Conservation (phyloP, 2,329 filamentous ascomycete genomes). For the Colletotrichum caudatum region DNA sequence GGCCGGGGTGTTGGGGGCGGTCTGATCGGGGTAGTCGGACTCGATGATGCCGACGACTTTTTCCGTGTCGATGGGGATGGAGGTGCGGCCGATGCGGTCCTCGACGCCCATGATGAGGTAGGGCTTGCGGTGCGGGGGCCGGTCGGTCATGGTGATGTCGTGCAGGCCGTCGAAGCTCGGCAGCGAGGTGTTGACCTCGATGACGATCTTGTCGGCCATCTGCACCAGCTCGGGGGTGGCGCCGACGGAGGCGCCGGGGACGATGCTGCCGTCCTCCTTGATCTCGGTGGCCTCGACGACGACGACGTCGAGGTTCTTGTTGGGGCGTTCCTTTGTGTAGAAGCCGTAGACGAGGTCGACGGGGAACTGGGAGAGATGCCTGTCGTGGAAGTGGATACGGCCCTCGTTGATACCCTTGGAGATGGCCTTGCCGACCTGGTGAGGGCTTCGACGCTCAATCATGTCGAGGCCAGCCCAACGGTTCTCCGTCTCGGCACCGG, state of each 20-base stretch:
- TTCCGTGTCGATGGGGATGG: conserved; percentile 86
- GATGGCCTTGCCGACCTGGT: conserved; percentile 92
- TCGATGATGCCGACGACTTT: conserved; percentile 88
- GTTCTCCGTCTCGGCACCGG: conserved; percentile 90
- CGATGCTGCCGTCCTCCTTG: conserved; percentile 88
- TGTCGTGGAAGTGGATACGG: conserved; percentile 92
- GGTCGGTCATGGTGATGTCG: conserved; percentile 90
- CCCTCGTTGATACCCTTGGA: conserved; percentile 91
- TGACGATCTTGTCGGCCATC: conserved; percentile 91
- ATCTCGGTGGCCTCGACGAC: conserved; percentile 90
- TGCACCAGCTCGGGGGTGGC: conserved; percentile 88
- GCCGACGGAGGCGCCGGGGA: conserved; percentile 87
- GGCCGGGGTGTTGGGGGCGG: conserved; percentile 79
- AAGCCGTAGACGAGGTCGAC: conserved; percentile 87
- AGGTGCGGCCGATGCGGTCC: conserved; percentile 85
- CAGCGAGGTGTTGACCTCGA: conserved; percentile 89
- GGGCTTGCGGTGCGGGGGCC: conserved; percentile 84
- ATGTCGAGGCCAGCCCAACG: conserved; percentile 90
- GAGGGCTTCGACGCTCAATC: conserved; percentile 86
- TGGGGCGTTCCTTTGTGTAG: conserved; percentile 84
- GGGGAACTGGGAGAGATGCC: conserved; percentile 94
- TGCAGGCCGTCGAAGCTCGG: conserved; percentile 89
- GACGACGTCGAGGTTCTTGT: conserved; percentile 82
- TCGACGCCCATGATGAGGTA: conserved; percentile 88
- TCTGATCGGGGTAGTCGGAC: conserved; percentile 83